phyloP scores from a whole-genome alignment of 2,329 filamentous ascomycete genomes.

The Saccharata proteae region DNA sequence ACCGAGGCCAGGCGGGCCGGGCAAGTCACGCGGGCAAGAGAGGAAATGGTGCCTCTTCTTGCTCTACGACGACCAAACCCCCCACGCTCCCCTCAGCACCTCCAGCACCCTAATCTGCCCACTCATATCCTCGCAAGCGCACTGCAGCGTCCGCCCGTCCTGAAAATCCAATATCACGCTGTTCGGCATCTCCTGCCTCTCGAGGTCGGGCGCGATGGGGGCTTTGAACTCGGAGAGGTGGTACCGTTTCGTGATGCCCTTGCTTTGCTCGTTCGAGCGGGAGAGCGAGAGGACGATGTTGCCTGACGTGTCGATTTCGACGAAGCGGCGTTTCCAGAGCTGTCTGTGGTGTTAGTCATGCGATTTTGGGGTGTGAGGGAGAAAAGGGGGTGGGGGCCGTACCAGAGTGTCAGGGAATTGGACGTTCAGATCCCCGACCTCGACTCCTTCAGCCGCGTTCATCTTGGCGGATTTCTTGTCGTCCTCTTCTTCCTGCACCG shows the following conservation, averaged over 20 bases:
- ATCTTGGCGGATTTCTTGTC: conserved; percentile 15
- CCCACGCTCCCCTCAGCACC: conserved; percentile 4
- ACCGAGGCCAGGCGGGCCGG: too few species aligned
- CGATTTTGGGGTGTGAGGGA: neutral
- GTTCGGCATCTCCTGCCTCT: conserved; percentile 84
- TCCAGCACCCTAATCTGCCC: conserved; percentile 22
- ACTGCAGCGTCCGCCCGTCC: conserved; percentile 51
- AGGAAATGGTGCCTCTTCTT: too few species aligned
- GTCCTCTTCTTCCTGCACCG: conserved; percentile 26
- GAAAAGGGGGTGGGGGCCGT: conserved; percentile 14
- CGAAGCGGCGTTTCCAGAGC: conserved; percentile 87
- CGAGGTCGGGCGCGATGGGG: conserved; percentile 76
- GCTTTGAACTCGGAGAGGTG: conserved; percentile 72
- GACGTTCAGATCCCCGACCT: conserved; percentile 84
- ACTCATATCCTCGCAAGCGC: conserved; percentile 33
- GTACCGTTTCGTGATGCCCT: conserved; percentile 62
- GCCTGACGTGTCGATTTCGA: conserved; percentile 73
- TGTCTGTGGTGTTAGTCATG: conserved; percentile 14
- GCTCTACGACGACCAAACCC: conserved; percentile 2
- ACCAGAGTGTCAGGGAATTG: conserved; percentile 88
- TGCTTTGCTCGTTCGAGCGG: conserved; percentile 44
- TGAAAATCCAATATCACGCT: conserved; percentile 56
- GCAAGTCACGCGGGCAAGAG: too few species aligned
- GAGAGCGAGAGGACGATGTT: conserved; percentile 69
- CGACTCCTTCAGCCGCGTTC: conserved; percentile 40